These are phyloP conservation scores for Myxozyma neotropica DNA, from an alignment of 805 yeast species.

Conservation along the genomic window DNA sequence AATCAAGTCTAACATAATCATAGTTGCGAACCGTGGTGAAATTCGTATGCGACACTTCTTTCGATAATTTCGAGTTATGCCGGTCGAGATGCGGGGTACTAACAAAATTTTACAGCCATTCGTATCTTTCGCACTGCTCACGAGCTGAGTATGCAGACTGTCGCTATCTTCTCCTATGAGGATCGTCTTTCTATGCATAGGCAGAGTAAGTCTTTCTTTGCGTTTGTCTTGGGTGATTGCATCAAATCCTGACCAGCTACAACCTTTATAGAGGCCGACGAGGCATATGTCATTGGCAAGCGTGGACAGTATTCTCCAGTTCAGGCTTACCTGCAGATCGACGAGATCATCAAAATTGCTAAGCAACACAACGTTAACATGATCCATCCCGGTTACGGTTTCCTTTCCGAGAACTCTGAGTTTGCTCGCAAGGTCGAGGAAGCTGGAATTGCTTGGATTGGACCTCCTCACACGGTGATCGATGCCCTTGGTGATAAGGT, in stretches of 20 bases:
- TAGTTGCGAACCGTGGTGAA: slow-evolving; percentile 48
- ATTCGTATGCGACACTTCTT: slow-evolving; percentile 40
- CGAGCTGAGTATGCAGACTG: slow-evolving; percentile 94
- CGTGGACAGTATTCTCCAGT: slow-evolving; percentile 92
- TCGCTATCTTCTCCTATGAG: slow-evolving; percentile 95
- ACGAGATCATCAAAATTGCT: slow-evolving; percentile 89
- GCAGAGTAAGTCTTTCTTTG: slow-evolving; percentile 49
- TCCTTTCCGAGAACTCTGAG: slow-evolving; percentile 86
- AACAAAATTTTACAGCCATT: slow-evolving; percentile 59
- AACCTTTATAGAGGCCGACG: slow-evolving; percentile 44
- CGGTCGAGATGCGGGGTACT: slow-evolving; percentile 37
- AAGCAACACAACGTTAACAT: slow-evolving; percentile 73
- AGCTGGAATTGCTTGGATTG: slow-evolving; percentile 93
- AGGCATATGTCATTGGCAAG: slow-evolving; percentile 77
- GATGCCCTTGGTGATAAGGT: slow-evolving; percentile 98
- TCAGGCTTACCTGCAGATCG: slow-evolving; percentile 92
- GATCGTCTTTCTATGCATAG: slow-evolving; percentile 94
- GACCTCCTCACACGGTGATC: slow-evolving; percentile 84
- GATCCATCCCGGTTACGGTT: slow-evolving; percentile 94
- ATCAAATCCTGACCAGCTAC: background rate
- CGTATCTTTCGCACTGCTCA: slow-evolving; percentile 93
- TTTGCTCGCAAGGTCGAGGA: slow-evolving; percentile 90
- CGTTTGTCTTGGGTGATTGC: background rate
- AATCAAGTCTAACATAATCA: background rate
- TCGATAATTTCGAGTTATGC: background rate